A percentile compares a stretch with the other conserved stretches of the same genome.
Conservation (phyloP, 805 yeast genomes). For the Pichia insulana region DNA sequence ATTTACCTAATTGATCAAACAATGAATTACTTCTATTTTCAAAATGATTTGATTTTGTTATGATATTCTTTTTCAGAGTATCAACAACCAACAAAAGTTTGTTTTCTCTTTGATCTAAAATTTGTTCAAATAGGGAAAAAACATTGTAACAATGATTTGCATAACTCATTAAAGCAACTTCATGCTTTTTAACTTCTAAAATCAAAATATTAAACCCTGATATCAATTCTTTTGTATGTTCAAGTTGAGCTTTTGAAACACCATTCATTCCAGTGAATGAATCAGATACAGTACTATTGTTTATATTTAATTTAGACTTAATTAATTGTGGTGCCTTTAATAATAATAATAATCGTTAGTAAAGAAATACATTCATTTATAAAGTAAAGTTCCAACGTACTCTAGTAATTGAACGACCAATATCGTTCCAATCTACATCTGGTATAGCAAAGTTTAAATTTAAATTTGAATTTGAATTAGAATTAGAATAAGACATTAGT, state of each 20-base stretch:
- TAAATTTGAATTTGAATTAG: conserved; percentile 7
- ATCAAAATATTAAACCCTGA: neutral
- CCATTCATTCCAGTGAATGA: neutral
- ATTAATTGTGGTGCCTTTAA: conserved; percentile 13
- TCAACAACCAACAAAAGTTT: conserved; percentile 2
- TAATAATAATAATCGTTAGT: neutral
- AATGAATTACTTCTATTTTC: neutral
- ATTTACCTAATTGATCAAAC: conserved; percentile 1
- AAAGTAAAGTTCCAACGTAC: conserved; percentile 12
- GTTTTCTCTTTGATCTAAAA: conserved; percentile 11
- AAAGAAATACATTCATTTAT: neutral
- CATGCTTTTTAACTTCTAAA: neutral
- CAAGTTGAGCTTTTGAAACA: conserved; percentile 1
- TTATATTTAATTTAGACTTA: conserved; percentile 1
- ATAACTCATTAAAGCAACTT: neutral
- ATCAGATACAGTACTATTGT: neutral
- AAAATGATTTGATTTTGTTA: neutral
- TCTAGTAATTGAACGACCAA: conserved; percentile 19
- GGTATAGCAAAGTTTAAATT: conserved; percentile 14
- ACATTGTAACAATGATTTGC: neutral
- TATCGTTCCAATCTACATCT: conserved; percentile 23
- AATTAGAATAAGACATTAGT: neutral
- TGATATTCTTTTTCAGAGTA: neutral
- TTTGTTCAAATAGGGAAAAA: conserved; percentile 10
- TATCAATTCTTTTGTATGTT: conserved; percentile 3